phyloP scores from a whole-genome alignment of 345 rosid genomes.

The Murraya paniculata region DNA sequence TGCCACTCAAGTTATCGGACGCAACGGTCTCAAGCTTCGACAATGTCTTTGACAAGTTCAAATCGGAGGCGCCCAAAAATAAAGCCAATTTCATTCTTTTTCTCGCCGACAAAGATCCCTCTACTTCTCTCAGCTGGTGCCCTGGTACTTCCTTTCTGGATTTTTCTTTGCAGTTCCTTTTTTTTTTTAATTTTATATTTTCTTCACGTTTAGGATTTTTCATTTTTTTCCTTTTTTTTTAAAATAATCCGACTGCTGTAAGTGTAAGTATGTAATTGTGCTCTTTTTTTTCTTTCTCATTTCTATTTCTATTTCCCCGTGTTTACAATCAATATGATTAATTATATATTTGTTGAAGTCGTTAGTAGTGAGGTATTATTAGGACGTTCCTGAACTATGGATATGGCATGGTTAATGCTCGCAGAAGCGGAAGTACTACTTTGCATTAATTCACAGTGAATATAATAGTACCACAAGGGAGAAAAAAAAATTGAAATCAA shows the following conservation, averaged over 20 bases:
- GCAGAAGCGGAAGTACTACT: not conserved
- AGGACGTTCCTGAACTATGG: not conserved
- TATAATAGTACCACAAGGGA: too few species aligned
- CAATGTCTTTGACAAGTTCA: slow-evolving; percentile 46
- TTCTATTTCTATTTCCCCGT: too few species aligned
- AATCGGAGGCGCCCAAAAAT: slow-evolving; percentile 46
- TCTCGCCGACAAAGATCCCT: slow-evolving; percentile 78
- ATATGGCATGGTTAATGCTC: not conserved
- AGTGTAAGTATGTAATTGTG: too few species aligned
- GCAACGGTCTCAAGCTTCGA: slow-evolving; percentile 56
- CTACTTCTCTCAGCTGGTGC: slow-evolving; percentile 78
- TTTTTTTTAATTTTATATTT: too few species aligned
- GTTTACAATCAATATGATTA: not conserved
- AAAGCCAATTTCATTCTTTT: slow-evolving; percentile 74
- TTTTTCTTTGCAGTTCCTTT: too few species aligned
- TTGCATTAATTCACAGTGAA: too few species aligned
- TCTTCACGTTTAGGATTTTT: not conserved
- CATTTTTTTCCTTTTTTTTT: too few species aligned
- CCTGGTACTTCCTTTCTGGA: slow-evolving; percentile 45
- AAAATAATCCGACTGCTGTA: too few species aligned
- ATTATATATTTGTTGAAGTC: too few species aligned
- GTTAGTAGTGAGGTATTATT: too few species aligned
- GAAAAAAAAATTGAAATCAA: not conserved
- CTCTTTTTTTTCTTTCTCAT: too few species aligned
- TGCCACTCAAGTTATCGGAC: slow-evolving; percentile 56